A percentile compares a stretch with the other conserved stretches of the same genome.
These are phyloP conservation scores for Agaricus subrufescens DNA, from an alignment of 768 basidiomycete species.

Conservation along the genomic window DNA sequence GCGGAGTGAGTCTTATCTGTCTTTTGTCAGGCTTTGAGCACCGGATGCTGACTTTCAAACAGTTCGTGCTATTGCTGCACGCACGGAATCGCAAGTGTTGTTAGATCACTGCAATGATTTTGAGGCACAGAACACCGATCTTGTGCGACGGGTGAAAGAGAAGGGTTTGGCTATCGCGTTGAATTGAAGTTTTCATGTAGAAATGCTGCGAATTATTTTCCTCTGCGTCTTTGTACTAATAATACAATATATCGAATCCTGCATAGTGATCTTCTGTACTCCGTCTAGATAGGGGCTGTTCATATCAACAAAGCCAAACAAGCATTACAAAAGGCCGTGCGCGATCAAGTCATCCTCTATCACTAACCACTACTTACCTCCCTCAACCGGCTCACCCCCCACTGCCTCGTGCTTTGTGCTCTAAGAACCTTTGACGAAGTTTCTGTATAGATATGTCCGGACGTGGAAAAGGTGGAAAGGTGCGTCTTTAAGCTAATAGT, in stretches of 20 bases:
- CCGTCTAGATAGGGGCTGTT: not conserved
- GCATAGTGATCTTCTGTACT: not conserved
- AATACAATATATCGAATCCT: not conserved
- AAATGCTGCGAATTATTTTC: not conserved
- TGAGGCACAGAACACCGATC: not conserved
- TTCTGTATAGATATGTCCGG: constrained; percentile 51
- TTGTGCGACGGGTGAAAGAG: not conserved
- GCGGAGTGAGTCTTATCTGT: not conserved
- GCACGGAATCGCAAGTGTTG: not conserved
- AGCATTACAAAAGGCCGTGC: constrained; percentile 26
- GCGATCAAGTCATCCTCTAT: constrained; percentile 24
- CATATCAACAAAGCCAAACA: constrained; percentile 33
- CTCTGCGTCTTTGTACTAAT: too few species aligned
- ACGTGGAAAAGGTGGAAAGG: constrained; percentile 78
- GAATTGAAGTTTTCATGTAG: not conserved
- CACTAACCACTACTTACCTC: constrained; percentile 27
- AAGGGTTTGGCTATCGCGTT: not conserved
- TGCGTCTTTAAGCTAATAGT: constrained; percentile 18
- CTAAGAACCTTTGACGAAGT: constrained; percentile 9
- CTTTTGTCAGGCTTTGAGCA: not conserved
- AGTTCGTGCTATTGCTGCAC: not conserved
- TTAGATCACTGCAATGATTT: not conserved
- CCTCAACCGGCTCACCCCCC: constrained; percentile 14
- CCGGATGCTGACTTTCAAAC: not conserved
- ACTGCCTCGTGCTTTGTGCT: not conserved